Conservation (phyloP, 352 stramenopile species). For the Globisporangium carolinianum region DNA sequence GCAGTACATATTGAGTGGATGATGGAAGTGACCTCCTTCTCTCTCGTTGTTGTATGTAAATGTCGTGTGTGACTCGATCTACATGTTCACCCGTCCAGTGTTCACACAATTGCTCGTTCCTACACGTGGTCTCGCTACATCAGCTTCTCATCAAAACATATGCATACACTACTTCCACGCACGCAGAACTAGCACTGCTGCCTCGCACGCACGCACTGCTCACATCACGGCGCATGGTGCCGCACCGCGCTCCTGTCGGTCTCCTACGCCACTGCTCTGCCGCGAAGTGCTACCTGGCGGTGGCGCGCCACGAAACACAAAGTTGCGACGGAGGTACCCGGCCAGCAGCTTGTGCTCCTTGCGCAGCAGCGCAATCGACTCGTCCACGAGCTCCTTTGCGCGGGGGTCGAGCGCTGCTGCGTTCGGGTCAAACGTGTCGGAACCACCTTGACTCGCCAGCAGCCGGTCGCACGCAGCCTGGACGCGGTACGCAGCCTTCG, state of each 20-base stretch:
- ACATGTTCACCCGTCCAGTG: too few species aligned
- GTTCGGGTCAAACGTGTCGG: conserved; percentile 15
- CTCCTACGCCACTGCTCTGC: conserved; percentile 9
- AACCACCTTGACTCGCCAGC: conserved; percentile 29
- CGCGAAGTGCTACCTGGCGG: conserved; percentile 4
- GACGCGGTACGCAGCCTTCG: conserved; percentile 75
- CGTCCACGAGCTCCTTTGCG: conserved; percentile 30
- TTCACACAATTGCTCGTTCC: too few species aligned
- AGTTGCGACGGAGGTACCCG: conserved; percentile 78
- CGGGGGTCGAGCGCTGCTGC: conserved; percentile 11
- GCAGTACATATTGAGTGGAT: too few species aligned
- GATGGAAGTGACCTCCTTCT: too few species aligned
- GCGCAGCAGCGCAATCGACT: conserved; percentile 33
- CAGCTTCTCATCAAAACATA: too few species aligned
- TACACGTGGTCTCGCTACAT: too few species aligned
- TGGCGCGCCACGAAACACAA: conserved; percentile 41
- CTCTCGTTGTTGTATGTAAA: too few species aligned
- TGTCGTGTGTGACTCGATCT: too few species aligned
- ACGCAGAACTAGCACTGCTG: too few species aligned
- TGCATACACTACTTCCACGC: too few species aligned
- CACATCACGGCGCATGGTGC: conserved; percentile 16
- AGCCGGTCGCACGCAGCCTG: conserved; percentile 70
- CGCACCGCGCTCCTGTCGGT: conserved; percentile 9
- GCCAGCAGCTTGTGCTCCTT: conserved; percentile 61
- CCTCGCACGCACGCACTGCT: neutral